A percentile compares a stretch with the other conserved stretches of the same genome.
These are phyloP conservation scores for Suillus americanus DNA, from an alignment of 768 basidiomycete genomes.

Conservation along the genomic window DNA sequence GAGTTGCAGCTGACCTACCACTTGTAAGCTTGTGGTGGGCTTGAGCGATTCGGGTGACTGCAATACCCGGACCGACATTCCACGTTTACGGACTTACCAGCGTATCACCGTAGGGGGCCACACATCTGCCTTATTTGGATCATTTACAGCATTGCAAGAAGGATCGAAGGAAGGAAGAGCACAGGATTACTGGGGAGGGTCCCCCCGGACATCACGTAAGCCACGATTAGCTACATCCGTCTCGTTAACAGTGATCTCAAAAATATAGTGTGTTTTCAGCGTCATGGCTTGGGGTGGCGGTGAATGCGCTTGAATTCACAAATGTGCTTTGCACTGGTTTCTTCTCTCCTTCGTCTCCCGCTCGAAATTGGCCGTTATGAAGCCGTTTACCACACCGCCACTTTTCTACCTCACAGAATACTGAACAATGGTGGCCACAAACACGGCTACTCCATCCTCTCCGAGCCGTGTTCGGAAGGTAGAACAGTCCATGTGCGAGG, in stretches of 20 bases:
- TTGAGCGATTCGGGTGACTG: neutral
- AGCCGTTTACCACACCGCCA: constrained; percentile 34
- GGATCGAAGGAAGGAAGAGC: neutral
- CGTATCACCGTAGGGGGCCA: neutral
- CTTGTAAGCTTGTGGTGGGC: neutral
- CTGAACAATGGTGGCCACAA: constrained; percentile 14
- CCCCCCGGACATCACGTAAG: constrained; percentile 23
- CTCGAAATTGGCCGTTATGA: constrained; percentile 32
- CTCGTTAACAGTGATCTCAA: constrained; percentile 11
- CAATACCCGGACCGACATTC: constrained; percentile 1
- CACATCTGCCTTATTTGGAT: neutral
- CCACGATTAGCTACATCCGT: constrained; percentile 7
- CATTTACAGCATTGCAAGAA: neutral
- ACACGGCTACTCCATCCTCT: constrained; percentile 31
- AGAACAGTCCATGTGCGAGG: constrained; percentile 16
- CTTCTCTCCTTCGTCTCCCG: constrained; percentile 23
- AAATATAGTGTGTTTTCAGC: constrained; percentile 16
- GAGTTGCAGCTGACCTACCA: neutral
- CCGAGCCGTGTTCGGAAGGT: constrained; percentile 27
- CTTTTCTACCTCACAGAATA: constrained; percentile 17
- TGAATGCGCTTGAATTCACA: constrained; percentile 22
- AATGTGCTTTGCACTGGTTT: constrained; percentile 24
- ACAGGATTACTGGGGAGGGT: constrained; percentile 24
- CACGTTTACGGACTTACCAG: neutral
- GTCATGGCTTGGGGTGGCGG: constrained; percentile 32